Conservation (phyloP, 1,284 basidiomycete species). For the Cystobasidiaceae sp. region DNA sequence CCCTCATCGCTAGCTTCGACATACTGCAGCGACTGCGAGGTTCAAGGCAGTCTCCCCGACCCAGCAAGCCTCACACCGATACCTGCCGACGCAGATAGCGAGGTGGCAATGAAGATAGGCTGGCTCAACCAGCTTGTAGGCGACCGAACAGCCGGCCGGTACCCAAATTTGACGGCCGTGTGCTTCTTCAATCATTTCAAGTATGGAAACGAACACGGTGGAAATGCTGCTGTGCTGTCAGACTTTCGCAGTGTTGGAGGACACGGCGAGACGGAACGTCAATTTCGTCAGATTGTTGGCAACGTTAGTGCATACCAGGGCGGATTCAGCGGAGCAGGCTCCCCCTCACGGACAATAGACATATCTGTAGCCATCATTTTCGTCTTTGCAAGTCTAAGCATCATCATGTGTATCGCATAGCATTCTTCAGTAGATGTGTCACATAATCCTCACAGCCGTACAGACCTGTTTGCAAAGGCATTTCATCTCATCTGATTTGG, state of each 20-base stretch:
- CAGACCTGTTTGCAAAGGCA: too few relatives aligned
- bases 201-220: conserved; percentile 24
- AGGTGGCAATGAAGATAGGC: conserved; percentile 38
- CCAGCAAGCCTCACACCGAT: conserved; percentile 23
- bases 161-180: conserved; percentile 38
- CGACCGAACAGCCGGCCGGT: conserved; percentile 33
- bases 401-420: neutral
- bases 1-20: conserved; percentile 30
- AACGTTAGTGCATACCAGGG: conserved; percentile 29
- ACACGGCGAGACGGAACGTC: conserved; percentile 18
- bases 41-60: conserved; percentile 32
- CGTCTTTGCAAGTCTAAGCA: neutral
- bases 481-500: too few relatives aligned
- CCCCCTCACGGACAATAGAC: neutral
- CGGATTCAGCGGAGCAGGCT: neutral
- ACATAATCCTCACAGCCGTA: neutral
- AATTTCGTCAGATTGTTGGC: conserved; percentile 27
- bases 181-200: conserved; percentile 41
- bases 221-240: neutral
- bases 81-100: conserved; percentile 33
- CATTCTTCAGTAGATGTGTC: neutral
- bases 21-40: conserved; percentile 37
- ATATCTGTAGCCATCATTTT: neutral
- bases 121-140: conserved; percentile 40
- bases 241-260: conserved; percentile 21